Evolutionary conservation across 495 filamentous ascomycete genomes (phyloP).

Genomic region (Poronia punctata): DNA sequence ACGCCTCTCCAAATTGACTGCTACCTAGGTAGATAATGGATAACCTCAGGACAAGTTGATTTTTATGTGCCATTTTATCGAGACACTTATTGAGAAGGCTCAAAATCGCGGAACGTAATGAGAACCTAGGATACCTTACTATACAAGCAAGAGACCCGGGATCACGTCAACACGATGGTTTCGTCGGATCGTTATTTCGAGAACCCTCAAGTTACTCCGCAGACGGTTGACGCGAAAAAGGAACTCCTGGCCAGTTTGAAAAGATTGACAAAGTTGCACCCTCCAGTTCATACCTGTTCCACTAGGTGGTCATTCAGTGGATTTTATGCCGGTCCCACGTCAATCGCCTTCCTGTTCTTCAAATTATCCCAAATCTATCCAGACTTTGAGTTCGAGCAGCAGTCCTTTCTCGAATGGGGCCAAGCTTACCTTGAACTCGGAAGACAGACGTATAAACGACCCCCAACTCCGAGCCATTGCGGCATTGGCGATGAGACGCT

Average conservation of each 20-base stretch:
- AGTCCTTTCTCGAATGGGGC: conserved; percentile 40
- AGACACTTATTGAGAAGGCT: too few species aligned
- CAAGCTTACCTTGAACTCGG: conserved; percentile 38
- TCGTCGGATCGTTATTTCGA: conserved; percentile 9
- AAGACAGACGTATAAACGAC: conserved; percentile 25
- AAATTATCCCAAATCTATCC: conserved; percentile 41
- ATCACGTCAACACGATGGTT: too few species aligned
- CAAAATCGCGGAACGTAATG: too few species aligned
- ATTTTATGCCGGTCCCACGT: conserved; percentile 53
- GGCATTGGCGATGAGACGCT: conserved; percentile 52
- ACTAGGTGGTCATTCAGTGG: conserved; percentile 33
- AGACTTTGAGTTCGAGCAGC: conserved; percentile 36
- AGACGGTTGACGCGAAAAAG: conserved; percentile 5
- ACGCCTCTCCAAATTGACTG: too few species aligned
- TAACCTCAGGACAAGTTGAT: too few species aligned
- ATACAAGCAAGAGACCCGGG: too few species aligned
- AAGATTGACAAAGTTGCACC: conserved; percentile 11
- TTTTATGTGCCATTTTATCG: too few species aligned
- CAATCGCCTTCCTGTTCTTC: conserved; percentile 53
- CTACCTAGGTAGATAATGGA: too few species aligned
- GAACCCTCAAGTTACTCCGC: conserved; percentile 3
- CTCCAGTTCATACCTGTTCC: conserved; percentile 18
- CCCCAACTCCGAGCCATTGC: conserved; percentile 32
- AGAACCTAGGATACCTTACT: too few species aligned
- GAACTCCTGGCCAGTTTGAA: conserved; percentile 15